Conservation (phyloP, 345 rosid genomes). For the Salix udensis region DNA sequence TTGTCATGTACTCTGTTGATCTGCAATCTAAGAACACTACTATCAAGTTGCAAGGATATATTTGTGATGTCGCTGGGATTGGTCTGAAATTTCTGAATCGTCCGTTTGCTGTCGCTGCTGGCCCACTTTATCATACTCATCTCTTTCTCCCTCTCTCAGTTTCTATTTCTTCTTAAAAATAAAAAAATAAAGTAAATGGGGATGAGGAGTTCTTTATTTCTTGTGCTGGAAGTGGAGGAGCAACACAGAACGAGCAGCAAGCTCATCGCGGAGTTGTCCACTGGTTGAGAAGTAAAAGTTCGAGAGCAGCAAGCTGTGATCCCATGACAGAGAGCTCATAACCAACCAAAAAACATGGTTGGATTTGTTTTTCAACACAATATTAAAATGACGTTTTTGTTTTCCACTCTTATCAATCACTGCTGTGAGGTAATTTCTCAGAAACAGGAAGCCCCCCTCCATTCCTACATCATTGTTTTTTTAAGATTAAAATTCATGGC, state of each 20-base stretch:
- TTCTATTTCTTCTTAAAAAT: no score
- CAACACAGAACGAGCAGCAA: background rate
- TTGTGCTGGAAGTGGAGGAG: background rate
- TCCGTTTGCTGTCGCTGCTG: background rate
- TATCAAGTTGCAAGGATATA: slow-evolving; percentile 6
- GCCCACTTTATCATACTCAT: background rate
- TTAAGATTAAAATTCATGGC: background rate
- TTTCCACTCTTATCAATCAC: background rate
- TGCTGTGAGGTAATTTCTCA: background rate
- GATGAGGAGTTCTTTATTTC: background rate
- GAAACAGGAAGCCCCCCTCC: background rate
- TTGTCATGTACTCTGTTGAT: slow-evolving; percentile 1
- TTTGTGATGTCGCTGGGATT: background rate
- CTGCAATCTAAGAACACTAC: slow-evolving; percentile 7
- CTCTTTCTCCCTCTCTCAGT: no score
- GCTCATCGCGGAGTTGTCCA: background rate
- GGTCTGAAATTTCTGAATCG: background rate
- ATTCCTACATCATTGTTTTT: background rate
- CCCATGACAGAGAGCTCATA: background rate
- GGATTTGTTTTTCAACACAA: no score
- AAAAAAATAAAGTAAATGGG: no score
- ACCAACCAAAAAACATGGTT: background rate
- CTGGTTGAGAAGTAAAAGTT: background rate
- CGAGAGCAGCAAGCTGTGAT: background rate
- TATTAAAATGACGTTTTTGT: background rate